Base-by-base conservation (phyloP, 164 flowering plant species). In the Stephania yunnanensis region DNA sequence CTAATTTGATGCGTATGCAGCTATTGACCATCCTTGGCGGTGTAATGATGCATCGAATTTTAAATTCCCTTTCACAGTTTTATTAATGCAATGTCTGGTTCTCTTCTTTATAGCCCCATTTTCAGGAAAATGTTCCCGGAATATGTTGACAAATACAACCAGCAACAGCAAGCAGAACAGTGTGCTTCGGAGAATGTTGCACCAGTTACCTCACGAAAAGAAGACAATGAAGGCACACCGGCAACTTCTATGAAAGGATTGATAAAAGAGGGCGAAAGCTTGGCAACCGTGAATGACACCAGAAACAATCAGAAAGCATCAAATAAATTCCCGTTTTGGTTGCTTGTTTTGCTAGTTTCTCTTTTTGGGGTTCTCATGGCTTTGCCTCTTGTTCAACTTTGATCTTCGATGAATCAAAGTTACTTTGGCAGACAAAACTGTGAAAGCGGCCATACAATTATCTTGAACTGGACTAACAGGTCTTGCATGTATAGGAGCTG, bases 121-220 rank as follows among this genome's bases (percentile, higher is more conserved):
- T 96, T 96, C 80, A 82, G 89, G 81, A 91, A 92, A 81, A 52
- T 96, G 83, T 96, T 96, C 71, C 99, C 98, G 0, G 99, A 96
- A 83, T 36, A 36, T 36, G 42, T 36, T 36, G 42, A 96, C 86
- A 90, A 90, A 83, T 92, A 89, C 75, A 89, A 90, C 75, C 82
- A 90, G 81, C 42, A 36, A 36, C 42, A 4, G 4, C 42, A 36
- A 36, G 42, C 42, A 36, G 42, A 36, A 4, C 2, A 36, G 42
- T 36, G 42, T 36, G 42, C 42, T 36, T 36, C 42, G 42, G 42
- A 36, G 42, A 36, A 36, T 36, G 42, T 36, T 36, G 42, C 42
- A 36, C 4, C 42, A 36, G 42, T 36, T 36, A 36, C 42, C 42
- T 1, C 42, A 36, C 42, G 42, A 36, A 36, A 36, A 36, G 42